Evolutionary conservation across 306 rosid genomes (phyloP).

Genomic region (Malus fusca): DNA sequence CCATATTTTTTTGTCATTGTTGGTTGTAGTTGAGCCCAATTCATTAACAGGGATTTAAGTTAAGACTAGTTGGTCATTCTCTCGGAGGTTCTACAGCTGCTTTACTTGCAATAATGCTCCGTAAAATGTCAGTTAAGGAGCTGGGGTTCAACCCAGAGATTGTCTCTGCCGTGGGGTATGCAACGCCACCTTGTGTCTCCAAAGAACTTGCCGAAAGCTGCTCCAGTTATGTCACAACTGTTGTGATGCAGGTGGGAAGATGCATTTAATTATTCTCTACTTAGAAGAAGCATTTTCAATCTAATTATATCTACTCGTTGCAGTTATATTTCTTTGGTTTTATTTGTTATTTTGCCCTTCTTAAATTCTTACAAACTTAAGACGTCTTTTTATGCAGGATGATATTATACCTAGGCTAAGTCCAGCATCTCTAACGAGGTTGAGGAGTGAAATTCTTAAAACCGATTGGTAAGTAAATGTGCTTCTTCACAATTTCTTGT

Average conservation of each 20-base stretch:
- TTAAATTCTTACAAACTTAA: background rate
- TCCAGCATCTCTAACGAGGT: conserved; percentile 67
- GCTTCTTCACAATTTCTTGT: conserved; percentile 4
- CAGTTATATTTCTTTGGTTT: conserved; percentile 8
- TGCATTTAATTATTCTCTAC: conserved; percentile 16
- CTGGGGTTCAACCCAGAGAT: conserved; percentile 84
- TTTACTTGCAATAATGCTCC: conserved; percentile 79
- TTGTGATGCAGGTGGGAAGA: conserved; percentile 82
- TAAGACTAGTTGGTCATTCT: conserved; percentile 95
- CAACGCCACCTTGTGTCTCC: conserved; percentile 89
- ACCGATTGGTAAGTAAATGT: conserved; percentile 77
- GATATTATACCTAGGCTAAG: conserved; percentile 80
- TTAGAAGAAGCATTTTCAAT: background rate
- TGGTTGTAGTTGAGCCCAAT: conserved; percentile 34
- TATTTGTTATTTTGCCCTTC: conserved; percentile 10
- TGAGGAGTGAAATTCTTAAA: conserved; percentile 88
- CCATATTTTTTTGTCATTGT: conserved; percentile 5
- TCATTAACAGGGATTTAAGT: conserved; percentile 84
- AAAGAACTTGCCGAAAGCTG: conserved; percentile 81
- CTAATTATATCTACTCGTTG: background rate
- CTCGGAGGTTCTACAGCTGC: conserved; percentile 96
- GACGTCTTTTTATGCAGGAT: conserved; percentile 50
- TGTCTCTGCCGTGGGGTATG: conserved; percentile 78
- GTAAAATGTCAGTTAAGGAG: conserved; percentile 62
- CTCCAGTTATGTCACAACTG: conserved; percentile 68